phyloP scores from a whole-genome alignment of 148 eudicot genomes.

The Heliosperma pusillum region DNA sequence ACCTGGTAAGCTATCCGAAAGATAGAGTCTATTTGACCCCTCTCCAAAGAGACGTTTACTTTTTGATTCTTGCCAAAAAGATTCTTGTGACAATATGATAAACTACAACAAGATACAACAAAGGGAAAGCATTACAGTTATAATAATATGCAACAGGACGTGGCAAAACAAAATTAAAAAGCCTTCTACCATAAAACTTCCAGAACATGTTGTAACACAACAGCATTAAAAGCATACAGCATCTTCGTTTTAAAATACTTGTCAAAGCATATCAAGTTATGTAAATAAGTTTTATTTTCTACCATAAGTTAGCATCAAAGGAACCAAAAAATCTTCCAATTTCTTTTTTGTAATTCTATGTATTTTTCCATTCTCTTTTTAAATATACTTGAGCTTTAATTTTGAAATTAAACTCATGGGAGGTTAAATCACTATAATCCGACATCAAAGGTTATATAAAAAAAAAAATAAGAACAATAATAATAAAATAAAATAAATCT shows the following conservation, averaged over 20 bases:
- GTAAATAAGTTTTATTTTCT: neutral
- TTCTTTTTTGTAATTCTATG: neutral
- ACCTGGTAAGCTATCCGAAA: slow-evolving; percentile 84
- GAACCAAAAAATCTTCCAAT: neutral
- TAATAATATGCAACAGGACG: slow-evolving; percentile 5
- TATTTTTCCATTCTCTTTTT: neutral
- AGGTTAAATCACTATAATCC: neutral
- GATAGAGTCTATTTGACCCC: slow-evolving; percentile 95
- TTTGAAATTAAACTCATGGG: neutral
- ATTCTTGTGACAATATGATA: slow-evolving; percentile 86
- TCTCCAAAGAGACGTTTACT: slow-evolving; percentile 81
- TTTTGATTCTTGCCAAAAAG: slow-evolving; percentile 96
- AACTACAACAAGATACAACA: slow-evolving; percentile 48
- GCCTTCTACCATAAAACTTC: neutral
- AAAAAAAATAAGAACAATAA: slow-evolving; percentile 5
- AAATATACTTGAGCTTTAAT: neutral
- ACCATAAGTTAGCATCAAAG: neutral
- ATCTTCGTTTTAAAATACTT: neutral
- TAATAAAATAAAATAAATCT: neutral
- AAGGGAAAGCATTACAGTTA: neutral
- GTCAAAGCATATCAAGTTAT: too few relatives aligned
- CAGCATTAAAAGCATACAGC: neutral
- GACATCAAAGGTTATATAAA: neutral
- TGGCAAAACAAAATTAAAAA: neutral
- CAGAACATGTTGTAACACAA: neutral